Conservation (phyloP, 345 rosid species). For the rapeseed (Brassica napus) region Da-Ae NC_063434.1:5055501-5056000, state of each 20-base stretch:
- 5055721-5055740: slow-evolving; percentile 30
- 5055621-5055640: slow-evolving; percentile 6
- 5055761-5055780: slow-evolving; percentile 1
- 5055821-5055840: neutral
- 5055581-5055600: slow-evolving; percentile 49
- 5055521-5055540: slow-evolving; percentile 38
- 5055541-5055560: slow-evolving; percentile 43
- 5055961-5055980: slow-evolving; percentile 78
- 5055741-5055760: slow-evolving; percentile 36
- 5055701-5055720: slow-evolving; percentile 25
- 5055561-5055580: slow-evolving; percentile 42
- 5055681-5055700: neutral
- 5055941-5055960: slow-evolving; percentile 68
- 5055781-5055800: slow-evolving; percentile 7
- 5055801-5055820: slow-evolving; percentile 26
- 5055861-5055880: slow-evolving; percentile 20
- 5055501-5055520: slow-evolving; percentile 15
- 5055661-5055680: slow-evolving; percentile 1
- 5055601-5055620: slow-evolving; percentile 41
- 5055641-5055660: neutral
- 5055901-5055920: slow-evolving; percentile 12
- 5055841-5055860: neutral
- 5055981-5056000: slow-evolving; percentile 72
- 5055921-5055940: slow-evolving; percentile 18
- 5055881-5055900: neutral